Evolutionary conservation across 1,284 basidiomycete species (phyloP), one percentile per base, ranked within the genome.

Genomic region (Ustilago loliicola): DNA sequence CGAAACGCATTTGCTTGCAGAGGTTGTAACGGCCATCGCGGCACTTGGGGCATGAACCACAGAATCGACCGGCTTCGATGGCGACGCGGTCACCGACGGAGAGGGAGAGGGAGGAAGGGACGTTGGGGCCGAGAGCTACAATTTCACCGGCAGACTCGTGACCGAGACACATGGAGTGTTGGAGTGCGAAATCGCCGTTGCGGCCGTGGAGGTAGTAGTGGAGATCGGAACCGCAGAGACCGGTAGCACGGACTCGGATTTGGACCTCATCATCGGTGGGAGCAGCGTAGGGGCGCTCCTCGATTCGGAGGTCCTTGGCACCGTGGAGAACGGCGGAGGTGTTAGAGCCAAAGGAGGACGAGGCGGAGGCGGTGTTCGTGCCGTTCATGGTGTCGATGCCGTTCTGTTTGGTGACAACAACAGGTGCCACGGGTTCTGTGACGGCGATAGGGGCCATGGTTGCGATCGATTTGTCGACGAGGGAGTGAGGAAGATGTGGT

Each of bases 51-150:
- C 89, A 90, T 52, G 89, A 89, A 68, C 90, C 91, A 88, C 95
- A 98, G 89, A 92, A 92, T 83, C 95, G 90, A 47, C 96, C 96
- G 13, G 94, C 93, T 87, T 98, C 96, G 85, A 98, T 93, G 19
- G 95, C 96, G 58, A 98, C 95, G 56, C 94, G 91, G 87, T 95
- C 93, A 54, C 96, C 95, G 27, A 93, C 90, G 27, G 89, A 88
- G 73, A 97, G 64, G 19, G 51, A 50, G 45, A 53, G 72, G 29
- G 72, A 66, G 23, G 81, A 62, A 23, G 86, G 90, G 88, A 66
- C 92, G 91, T 51, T 90, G 90, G 27, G 90, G 8, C 77, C 79
- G n/a, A 80, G 38, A 6, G 92, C 91, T 59, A 91, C 91, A 81
- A 95, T 88, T 80, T 94, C 88, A 42, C 95, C 95, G 27, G 93